A percentile compares a stretch with the other conserved stretches of the same genome.
phyloP scores from a whole-genome alignment of 2,329 filamentous ascomycete genomes.

The Cladorrhinum sp. region DNA sequence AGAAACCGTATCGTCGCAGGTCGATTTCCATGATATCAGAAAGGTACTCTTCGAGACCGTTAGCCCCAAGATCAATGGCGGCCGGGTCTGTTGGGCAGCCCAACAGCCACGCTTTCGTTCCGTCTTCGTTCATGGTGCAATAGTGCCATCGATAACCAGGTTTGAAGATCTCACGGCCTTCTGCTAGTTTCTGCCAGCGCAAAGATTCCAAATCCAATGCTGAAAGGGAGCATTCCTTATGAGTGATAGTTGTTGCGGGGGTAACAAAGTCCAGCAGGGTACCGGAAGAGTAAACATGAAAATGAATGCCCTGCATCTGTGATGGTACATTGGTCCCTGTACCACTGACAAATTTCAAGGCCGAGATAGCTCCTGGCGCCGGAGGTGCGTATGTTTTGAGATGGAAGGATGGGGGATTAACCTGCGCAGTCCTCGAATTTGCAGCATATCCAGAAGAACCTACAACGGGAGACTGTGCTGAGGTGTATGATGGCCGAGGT shows the following conservation, averaged over 20 bases:
- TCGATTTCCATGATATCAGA: conserved; percentile 95
- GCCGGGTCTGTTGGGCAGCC: conserved; percentile 77
- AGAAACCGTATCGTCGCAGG: conserved; percentile 82
- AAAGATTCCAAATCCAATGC: conserved; percentile 82
- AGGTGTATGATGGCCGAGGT: conserved; percentile 51
- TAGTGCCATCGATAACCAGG: conserved; percentile 97
- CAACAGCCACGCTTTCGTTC: conserved; percentile 95
- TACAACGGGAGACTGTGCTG: conserved; percentile 49
- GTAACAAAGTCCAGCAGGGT: conserved; percentile 93
- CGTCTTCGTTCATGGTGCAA: conserved; percentile 91
- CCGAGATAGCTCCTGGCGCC: conserved; percentile 85
- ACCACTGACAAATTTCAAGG: conserved; percentile 84
- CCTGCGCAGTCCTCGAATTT: conserved; percentile 65
- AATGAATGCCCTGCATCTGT: conserved; percentile 88
- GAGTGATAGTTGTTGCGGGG: conserved; percentile 80
- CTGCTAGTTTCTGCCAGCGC: conserved; percentile 92
- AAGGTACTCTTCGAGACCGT: conserved; percentile 82
- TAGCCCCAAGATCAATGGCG: conserved; percentile 62
- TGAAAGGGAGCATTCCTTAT: conserved; percentile 85
- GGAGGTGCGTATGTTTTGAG: conserved; percentile 74
- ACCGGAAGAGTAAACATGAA: conserved; percentile 90
- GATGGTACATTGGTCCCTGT: conserved; percentile 68
- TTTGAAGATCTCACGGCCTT: conserved; percentile 90
- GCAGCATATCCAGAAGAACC: conserved; percentile 64
- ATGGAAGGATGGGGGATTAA: conserved; percentile 64